phyloP scores from a whole-genome alignment of 345 rosid genomes.

The Conringia planisiliqua region DNA sequence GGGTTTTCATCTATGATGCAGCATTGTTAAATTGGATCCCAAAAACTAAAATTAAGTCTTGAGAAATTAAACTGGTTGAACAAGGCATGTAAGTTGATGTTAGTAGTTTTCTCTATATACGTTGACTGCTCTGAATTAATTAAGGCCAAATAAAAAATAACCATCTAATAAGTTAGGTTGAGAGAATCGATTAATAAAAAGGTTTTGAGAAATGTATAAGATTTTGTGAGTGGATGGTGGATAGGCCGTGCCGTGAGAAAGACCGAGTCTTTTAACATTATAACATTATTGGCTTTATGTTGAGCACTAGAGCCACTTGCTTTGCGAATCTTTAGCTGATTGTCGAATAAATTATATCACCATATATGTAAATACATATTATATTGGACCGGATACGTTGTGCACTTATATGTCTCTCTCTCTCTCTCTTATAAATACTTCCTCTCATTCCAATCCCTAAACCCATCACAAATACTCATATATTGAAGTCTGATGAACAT shows the following conservation, averaged over 20 bases:
- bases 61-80: not conserved
- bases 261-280: constrained; percentile 36
- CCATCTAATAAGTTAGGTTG: not conserved
- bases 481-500: not conserved
- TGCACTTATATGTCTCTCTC: constrained; percentile 13
- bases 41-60: not conserved
- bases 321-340: constrained; percentile 22
- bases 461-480: constrained; percentile 16
- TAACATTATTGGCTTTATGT: constrained; percentile 22
- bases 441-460: not conserved
- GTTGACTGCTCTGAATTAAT: not conserved
- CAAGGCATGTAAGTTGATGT: not conserved
- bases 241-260: constrained; percentile 19
- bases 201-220: constrained; percentile 17
- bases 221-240: constrained; percentile 31
- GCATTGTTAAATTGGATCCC: not conserved
- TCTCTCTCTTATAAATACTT: constrained; percentile 29
- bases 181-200: constrained; percentile 12
- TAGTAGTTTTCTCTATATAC: not conserved
- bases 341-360: constrained; percentile 24
- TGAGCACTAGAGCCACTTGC: constrained; percentile 39
- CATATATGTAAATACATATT: not conserved
- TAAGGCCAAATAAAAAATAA: not conserved
- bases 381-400: constrained; percentile 17
- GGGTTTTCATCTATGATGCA: not conserved